Conservation (phyloP, 2,329 filamentous ascomycete species). For the Massarina eburnea region DNA sequence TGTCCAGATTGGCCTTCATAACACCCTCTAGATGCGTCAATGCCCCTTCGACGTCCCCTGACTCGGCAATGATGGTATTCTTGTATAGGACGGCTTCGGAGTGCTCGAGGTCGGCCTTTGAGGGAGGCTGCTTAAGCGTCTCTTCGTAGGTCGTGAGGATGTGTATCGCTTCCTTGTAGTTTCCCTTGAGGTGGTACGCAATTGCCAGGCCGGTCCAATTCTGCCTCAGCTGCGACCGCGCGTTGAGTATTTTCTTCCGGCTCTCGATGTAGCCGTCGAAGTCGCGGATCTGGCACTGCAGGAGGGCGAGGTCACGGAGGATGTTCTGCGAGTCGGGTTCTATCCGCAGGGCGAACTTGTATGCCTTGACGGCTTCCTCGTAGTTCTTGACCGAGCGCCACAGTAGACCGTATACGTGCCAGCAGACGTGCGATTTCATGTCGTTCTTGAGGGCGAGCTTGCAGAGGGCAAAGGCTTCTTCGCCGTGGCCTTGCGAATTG, state of each 20-base stretch:
- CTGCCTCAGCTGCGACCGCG: constrained; percentile 77
- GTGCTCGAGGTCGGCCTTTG: constrained; percentile 82
- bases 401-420: constrained; percentile 96
- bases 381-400: constrained; percentile 96
- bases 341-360: constrained; percentile 89
- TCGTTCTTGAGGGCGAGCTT: constrained; percentile 92
- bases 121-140: constrained; percentile 79
- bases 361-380: constrained; percentile 98
- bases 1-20: constrained; percentile 77
- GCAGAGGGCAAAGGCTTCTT: constrained; percentile 90
- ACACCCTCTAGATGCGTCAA: constrained; percentile 81
- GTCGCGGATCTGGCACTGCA: constrained; percentile 96
- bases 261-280: constrained; percentile 92
- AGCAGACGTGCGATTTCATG: constrained; percentile 99
- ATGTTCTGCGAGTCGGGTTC: constrained; percentile 96
- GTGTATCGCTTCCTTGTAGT: constrained; percentile 83
- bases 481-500: constrained; percentile 86
- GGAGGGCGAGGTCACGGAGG: constrained; percentile 85
- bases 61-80: constrained; percentile 89
- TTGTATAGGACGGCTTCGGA: constrained; percentile 95
- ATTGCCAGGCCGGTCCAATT: constrained; percentile 98
- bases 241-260: constrained; percentile 82
- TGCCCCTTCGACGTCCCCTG: constrained; percentile 78
- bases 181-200: constrained; percentile 86
- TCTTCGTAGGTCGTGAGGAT: constrained; percentile 91